Base-by-base conservation (phyloP, 495 filamentous ascomycete species). In the Neurospora sublineolata region DNA sequence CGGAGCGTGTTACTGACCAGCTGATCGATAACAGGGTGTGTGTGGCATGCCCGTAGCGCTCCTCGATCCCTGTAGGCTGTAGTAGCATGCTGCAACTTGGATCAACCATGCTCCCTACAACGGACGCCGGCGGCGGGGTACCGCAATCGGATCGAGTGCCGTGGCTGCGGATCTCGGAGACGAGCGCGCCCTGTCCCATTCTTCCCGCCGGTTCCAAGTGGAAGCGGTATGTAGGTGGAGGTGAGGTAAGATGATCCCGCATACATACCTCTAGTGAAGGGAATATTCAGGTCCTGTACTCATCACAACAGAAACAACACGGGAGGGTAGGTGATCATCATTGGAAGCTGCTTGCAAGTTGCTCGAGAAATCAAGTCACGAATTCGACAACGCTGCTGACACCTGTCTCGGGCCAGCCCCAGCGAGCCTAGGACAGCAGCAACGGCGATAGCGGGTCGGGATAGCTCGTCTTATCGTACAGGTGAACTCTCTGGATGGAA, bases 61-160 rank as follows among this genome's bases (percentile, higher is more conserved):
- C 23, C 52, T 64, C 27, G 12, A 64, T 33, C 52, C 52, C 52
- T 64, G 52, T 64, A 64, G 52, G 27, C 30, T 64, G 52, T 11
- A 58, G 46, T 58, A 58, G 23, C 46, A 58, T 58, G 42, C 42
- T 46, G 42, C 42, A 10, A 23, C 44, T 46, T 46, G 46, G 23
- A 37, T 27, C 9, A 42, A 70, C n/a, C 16, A 30, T 69, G 67
- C 69, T 23, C 41, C 70, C 70, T 74, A 77, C 72, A 52, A 44
- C 71, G 72, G 41, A 46, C 27, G 42, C 72, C 71, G 73, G 69
- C 58, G 70, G 76, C 73, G 75, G 73, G 73, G 75, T 68, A 74
- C 70, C 67, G 52, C 76, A 77, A 75, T 73, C 76, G 76, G 74
- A 76, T 76, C 74, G 74, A 58, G 69, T 74, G 30, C 76, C 76